Evolutionary conservation across 495 filamentous ascomycete genomes (phyloP), one percentile per base, ranked within the genome.

Genomic region (Filosporella fistucella): DNA sequence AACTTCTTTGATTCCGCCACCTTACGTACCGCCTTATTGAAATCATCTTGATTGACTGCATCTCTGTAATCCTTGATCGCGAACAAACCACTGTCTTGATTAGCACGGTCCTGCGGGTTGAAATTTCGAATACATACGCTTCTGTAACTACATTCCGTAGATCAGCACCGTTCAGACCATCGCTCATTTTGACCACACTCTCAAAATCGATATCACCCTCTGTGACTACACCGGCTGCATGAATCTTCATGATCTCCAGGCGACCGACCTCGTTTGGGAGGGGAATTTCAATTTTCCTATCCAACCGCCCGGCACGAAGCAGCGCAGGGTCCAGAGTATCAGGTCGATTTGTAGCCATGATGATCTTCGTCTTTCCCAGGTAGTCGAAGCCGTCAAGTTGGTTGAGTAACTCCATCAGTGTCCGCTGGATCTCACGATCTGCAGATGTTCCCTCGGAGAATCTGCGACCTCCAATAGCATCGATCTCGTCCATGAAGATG

Each of bases 401-500:
- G 66, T 99, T 99, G 49, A 99, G 85, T 23, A 99, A 77, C 63
- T 99, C 94, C 94, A 99, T 99, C 51, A 99, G 75, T 30, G 94
- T 99, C 49, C 94, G 87, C 72, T 99, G 94, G 56, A 99, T 99
- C 67, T 99, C 94, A 55, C 94, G 85, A 71, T 99, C 94, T 20
- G 94, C 94, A 25, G 89, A 95, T 47, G 94, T 99, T 55, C 94
- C 94, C 65, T 99, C 94, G n/a, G 87, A 94, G 61, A 99, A 99
- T 55, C 94, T 80, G 58, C 94, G 81, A 45, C 94, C 94, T 63
- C 94, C 94, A 62, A 99, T 99, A 58, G 94, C 94, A 62, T 99
- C 94, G 65, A 99, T 99, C 66, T 99, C 94, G 74, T 99, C 94
- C 94, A 99, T 99, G 80, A 99, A 99, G 68, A 99, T 99, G 63